Conservation (phyloP, 2,329 filamentous ascomycete species). For the Fusarium xyrophilum region DNA sequence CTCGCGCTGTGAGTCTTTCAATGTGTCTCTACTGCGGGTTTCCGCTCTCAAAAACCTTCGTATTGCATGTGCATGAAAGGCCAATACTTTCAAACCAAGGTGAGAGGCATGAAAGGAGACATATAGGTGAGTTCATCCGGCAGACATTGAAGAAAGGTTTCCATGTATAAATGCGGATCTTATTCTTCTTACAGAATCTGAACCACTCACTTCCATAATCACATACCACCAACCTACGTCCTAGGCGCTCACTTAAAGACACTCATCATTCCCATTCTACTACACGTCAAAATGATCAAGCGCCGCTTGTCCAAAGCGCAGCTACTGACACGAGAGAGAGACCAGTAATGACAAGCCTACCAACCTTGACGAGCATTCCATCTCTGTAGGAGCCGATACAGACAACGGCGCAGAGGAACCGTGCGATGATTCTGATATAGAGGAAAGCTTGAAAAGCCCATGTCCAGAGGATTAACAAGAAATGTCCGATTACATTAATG, state of each 20-base stretch:
- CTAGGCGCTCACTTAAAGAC: neutral
- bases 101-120: neutral
- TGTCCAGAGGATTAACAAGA: neutral
- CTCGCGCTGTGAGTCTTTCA: neutral
- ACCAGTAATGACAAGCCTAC: neutral
- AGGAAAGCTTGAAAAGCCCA: neutral
- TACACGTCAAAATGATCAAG: neutral
- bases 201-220: neutral
- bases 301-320: neutral
- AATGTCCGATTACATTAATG: neutral
- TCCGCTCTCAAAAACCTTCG: neutral
- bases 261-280: neutral
- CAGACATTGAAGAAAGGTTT: neutral
- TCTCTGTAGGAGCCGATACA: too few species aligned
- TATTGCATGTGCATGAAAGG: neutral
- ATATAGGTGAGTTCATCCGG: fast-evolving
- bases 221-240: neutral
- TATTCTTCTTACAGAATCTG: neutral
- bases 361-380: neutral
- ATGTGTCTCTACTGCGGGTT: neutral
- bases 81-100: neutral
- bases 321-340: neutral
- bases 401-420: neutral
- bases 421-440: neutral
- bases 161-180: neutral